Base-by-base conservation (phyloP, 768 basidiomycete species). In the Phanerodontia chrysosporium region DNA sequence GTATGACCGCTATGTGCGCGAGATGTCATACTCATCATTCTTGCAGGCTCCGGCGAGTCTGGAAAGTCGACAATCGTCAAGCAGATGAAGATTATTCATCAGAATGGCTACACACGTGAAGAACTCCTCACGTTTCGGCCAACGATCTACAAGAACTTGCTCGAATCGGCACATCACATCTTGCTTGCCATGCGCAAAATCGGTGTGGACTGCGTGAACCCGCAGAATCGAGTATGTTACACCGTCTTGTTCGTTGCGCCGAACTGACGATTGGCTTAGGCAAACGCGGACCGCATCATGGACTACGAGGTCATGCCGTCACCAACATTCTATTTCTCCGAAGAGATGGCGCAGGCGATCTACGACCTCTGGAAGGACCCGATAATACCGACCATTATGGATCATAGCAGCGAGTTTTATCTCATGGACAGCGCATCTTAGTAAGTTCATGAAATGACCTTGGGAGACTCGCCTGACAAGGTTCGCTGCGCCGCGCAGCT, bases 11-110 rank as follows among this genome's bases (percentile, higher is more conserved):
- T n/a, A n/a, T n/a, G n/a, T n/a, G n/a, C n/a, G n/a, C 39, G 18
- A 10, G 18, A 7, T 18, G 8, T 10, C 16, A n/a, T 51, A 29
- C 49, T 51, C 16, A 56, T 22, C 12, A 32, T 32, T 32, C 16
- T 24, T 8, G 21, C 65, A 95, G 95, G 95, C 57, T 95, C 94
- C 14, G 93, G 95, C 66, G 94, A 96, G 76, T 92, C 90, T 0
- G 96, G 95, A 6, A 98, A 98, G 75, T 87, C 85, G 3, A 98
- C 95, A 0, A 93, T 98, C 63, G 94, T 97, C 35, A 98, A 98
- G 71, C 95, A 98, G 73, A 97, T 98, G 95, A 97, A 96, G 80
- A 95, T 98, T 58, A 95, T 98, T 51, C 91, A 98, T 71, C 91
- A 96, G 71, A 85, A 87, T 61, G 95, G 95, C 13, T 98, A 94